These are phyloP conservation scores for Ensete glaucum DNA, from an alignment of 176 grass and related monocot genomes.

Conservation along the genomic window DNA sequence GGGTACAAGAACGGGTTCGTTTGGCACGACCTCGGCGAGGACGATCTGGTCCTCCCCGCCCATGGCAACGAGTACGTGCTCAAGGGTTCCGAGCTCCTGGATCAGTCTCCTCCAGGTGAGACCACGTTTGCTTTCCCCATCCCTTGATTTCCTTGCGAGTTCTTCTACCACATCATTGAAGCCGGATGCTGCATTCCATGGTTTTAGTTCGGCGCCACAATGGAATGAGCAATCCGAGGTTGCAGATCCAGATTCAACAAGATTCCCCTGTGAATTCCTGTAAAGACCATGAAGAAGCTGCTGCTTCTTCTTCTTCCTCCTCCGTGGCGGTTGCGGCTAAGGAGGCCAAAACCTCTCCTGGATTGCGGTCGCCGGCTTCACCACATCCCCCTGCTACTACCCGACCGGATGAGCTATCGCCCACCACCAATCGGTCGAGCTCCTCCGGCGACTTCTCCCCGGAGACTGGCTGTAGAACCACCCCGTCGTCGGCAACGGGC, in stretches of 20 bases:
- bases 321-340: constrained; percentile 3
- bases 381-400: background rate
- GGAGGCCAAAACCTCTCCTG: background rate
- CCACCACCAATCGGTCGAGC: constrained; percentile 1
- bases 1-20: constrained; percentile 22
- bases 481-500: constrained; percentile 41
- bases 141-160: background rate
- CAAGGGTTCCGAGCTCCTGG: constrained; percentile 21
- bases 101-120: constrained; percentile 11
- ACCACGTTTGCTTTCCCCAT: background rate
- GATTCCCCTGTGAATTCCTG: constrained; percentile 10
- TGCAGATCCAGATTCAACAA: constrained; percentile 15
- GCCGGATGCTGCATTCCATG: too few relatives aligned
- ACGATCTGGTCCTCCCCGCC: constrained; percentile 17
- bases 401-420: background rate
- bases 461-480: constrained; percentile 9
- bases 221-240: constrained; percentile 6
- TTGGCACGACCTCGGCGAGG: constrained; percentile 21
- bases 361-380: background rate
- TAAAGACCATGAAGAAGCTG: too few relatives aligned
- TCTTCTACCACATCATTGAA: too few relatives aligned
- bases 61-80: constrained; percentile 18
- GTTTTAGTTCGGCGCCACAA: constrained; percentile 7
- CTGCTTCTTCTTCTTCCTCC: constrained; percentile 6
- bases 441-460: constrained; percentile 14